These are phyloP conservation scores for Verticillium alfalfae DNA, from an alignment of 2,329 filamentous ascomycete species.

Conservation along the genomic window DNA sequence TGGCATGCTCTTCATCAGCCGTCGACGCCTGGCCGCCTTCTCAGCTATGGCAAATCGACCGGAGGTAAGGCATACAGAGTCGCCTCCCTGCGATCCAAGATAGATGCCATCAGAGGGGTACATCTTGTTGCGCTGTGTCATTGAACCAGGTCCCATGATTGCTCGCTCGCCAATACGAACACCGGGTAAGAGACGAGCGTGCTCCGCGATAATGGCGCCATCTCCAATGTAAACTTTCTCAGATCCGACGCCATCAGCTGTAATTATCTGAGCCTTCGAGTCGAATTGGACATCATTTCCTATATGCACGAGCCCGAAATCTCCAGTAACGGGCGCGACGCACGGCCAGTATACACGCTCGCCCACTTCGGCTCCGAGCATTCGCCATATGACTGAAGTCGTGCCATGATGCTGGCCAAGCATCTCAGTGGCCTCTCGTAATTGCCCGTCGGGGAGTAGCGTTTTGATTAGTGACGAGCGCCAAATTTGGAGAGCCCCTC, in stretches of 20 bases:
- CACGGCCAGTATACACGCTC: slow-evolving; percentile 53
- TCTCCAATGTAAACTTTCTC: slow-evolving; percentile 39
- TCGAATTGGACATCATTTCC: slow-evolving; percentile 57
- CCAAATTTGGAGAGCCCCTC: slow-evolving; percentile 33
- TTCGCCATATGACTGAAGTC: slow-evolving; percentile 44
- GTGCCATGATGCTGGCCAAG: slow-evolving; percentile 51
- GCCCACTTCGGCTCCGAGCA: slow-evolving; percentile 47
- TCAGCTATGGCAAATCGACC: slow-evolving; percentile 4
- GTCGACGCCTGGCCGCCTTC: slow-evolving; percentile 7
- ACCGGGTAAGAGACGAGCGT: slow-evolving; percentile 46
- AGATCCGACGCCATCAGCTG: slow-evolving; percentile 43
- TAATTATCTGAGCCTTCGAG: slow-evolving; percentile 46
- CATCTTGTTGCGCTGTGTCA: slow-evolving; percentile 36
- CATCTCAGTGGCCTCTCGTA: slow-evolving; percentile 42
- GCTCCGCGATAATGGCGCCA: slow-evolving; percentile 51
- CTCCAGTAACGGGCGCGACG: slow-evolving; percentile 44
- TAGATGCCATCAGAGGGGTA: slow-evolving; percentile 42
- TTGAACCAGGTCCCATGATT: slow-evolving; percentile 47
- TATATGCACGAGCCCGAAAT: slow-evolving; percentile 49
- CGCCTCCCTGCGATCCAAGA: slow-evolving; percentile 45
- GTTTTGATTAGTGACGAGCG: slow-evolving; percentile 35
- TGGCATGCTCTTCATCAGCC: slow-evolving; percentile 4
- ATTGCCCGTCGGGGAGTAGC: slow-evolving; percentile 33
- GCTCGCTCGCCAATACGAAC: slow-evolving; percentile 40
- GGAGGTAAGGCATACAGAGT: slow-evolving; percentile 35